Percentiles rank a stretch among this genome's conserved stretches.
phyloP scores from a whole-genome alignment of 805 yeast genomes.

The Myxozyma melibiosi region DNA sequence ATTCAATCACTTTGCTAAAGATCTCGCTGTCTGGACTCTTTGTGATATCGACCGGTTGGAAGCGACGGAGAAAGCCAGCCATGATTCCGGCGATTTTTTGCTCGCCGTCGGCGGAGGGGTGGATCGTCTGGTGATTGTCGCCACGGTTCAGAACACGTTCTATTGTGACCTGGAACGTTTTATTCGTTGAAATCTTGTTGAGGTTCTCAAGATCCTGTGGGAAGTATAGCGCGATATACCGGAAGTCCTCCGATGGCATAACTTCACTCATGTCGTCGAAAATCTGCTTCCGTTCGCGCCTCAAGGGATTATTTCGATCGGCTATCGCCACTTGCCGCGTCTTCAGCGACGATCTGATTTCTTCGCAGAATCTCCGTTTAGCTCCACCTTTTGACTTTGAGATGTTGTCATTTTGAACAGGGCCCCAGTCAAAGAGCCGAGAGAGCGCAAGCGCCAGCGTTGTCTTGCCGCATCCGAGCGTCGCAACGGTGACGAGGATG shows the following conservation, averaged over 20 bases:
- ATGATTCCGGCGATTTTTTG: conserved; percentile 61
- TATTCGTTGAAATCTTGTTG: too few species aligned
- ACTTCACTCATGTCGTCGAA: conserved; percentile 52
- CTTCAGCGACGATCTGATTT: conserved; percentile 42
- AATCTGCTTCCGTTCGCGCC: conserved; percentile 67
- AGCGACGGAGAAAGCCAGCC: conserved; percentile 71
- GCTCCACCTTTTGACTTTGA: conserved; percentile 40
- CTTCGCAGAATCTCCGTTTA: conserved; percentile 33
- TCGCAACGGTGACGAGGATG: conserved; percentile 79
- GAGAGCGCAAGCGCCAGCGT: conserved; percentile 68
- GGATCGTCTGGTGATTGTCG: conserved; percentile 85
- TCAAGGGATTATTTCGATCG: conserved; percentile 82
- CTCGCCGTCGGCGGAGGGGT: conserved; percentile 51
- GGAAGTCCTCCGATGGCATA: conserved; percentile 48
- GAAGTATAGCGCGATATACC: conserved; percentile 71
- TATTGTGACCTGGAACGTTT: conserved; percentile 58
- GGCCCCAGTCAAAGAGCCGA: conserved; percentile 67
- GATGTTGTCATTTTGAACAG: conserved; percentile 80
- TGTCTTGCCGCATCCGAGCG: conserved; percentile 94
- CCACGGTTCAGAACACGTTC: conserved; percentile 70
- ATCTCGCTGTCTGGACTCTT: conserved; percentile 57
- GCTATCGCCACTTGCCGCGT: conserved; percentile 59
- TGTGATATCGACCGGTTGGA: conserved; percentile 56
- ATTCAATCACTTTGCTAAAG: conserved; percentile 67
- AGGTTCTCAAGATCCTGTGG: too few species aligned